phyloP scores from a whole-genome alignment of 345 rosid species.

The Hibiscus syriacus region DNA sequence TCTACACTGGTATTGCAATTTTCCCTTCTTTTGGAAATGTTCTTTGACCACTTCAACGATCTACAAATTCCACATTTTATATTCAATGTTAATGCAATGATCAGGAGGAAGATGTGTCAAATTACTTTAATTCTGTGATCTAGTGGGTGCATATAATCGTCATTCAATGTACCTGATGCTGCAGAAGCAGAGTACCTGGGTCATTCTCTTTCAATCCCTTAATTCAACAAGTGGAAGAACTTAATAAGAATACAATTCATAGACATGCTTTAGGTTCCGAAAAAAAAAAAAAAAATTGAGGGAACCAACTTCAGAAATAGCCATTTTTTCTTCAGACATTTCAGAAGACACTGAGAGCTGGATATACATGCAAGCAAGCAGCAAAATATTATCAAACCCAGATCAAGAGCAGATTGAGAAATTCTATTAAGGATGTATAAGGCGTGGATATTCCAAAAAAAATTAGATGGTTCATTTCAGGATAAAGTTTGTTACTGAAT shows the following conservation, averaged over 20 bases:
- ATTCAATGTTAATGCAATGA: background rate
- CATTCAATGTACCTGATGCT: constrained; percentile 23
- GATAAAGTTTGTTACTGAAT: background rate
- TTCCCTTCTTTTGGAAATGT: constrained; percentile 9
- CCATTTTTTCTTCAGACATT: constrained; percentile 18
- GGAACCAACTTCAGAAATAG: constrained; percentile 26
- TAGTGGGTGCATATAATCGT: background rate
- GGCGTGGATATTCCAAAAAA: background rate
- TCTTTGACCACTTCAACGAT: constrained; percentile 4
- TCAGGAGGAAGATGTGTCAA: background rate
- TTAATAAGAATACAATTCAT: background rate
- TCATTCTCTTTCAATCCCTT: constrained; percentile 39
- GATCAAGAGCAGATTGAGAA: background rate
- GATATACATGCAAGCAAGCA: constrained; percentile 9
- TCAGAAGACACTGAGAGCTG: constrained; percentile 42
- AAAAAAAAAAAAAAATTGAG: background rate
- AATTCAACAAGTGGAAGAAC: constrained; percentile 12
- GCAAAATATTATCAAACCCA: background rate
- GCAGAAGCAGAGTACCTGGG: constrained; percentile 10
- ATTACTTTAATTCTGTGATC: background rate
- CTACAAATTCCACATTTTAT: constrained; percentile 11
- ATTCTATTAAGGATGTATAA: no score
- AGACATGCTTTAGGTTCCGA: background rate
- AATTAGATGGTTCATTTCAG: background rate
- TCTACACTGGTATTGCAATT: constrained; percentile 23